Evolutionary conservation across 2,329 filamentous ascomycete genomes (phyloP).

Genomic region (Alternaria ethzedia): DNA sequence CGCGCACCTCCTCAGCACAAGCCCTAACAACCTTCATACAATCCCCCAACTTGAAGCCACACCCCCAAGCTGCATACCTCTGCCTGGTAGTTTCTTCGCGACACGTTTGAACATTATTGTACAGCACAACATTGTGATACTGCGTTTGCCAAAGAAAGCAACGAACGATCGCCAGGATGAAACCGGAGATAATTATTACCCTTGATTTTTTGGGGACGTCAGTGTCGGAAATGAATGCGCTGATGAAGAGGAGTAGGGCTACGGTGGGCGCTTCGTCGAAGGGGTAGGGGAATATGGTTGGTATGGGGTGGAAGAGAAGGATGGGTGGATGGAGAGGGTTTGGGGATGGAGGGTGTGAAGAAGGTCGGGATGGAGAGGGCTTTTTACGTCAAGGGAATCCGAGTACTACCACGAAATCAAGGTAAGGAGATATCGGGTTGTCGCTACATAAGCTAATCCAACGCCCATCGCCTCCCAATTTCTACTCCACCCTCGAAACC

Average conservation of each 20-base stretch:
- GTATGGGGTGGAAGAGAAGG: too few relatives aligned
- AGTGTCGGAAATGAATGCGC: not conserved
- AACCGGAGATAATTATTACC: not conserved
- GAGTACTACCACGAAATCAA: not conserved
- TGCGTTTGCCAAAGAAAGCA: not conserved
- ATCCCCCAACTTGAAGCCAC: not conserved
- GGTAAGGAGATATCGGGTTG: accelerated
- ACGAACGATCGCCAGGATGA: not conserved
- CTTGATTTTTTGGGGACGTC: not conserved
- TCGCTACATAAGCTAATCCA: not conserved
- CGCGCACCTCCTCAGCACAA: not conserved
- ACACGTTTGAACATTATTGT: not conserved
- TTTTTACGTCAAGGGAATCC: accelerated
- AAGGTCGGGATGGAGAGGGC: not conserved
- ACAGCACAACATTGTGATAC: not conserved
- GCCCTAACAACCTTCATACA: not conserved
- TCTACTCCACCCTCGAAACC: not conserved
- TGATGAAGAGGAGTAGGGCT: too few relatives aligned
- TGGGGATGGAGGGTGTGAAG: too few relatives aligned
- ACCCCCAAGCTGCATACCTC: not conserved
- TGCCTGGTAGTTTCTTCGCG: not conserved
- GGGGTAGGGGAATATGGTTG: too few relatives aligned
- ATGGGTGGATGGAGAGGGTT: too few relatives aligned
- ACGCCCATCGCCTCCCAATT: not conserved
- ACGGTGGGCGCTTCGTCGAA: too few relatives aligned